Evolutionary conservation across 306 rosid genomes (phyloP).

Genomic region (Gynostemma pentaphyllum): DNA sequence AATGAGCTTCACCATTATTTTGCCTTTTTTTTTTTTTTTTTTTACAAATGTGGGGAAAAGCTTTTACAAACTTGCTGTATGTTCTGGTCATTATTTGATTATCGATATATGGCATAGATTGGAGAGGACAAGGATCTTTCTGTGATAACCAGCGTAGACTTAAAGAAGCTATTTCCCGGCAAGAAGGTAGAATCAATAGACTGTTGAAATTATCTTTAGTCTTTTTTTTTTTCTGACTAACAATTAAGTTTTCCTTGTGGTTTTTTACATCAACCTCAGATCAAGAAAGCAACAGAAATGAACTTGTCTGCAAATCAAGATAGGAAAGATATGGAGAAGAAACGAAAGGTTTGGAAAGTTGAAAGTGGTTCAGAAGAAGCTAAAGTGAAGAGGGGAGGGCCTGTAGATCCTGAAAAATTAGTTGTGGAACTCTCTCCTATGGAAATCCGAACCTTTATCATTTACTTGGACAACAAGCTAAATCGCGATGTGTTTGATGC

Average conservation of each 20-base stretch:
- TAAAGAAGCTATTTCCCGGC: slow-evolving; percentile 64
- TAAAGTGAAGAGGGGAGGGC: slow-evolving; percentile 57
- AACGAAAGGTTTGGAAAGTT: slow-evolving; percentile 67
- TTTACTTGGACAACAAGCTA: slow-evolving; percentile 21
- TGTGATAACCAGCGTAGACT: slow-evolving; percentile 47
- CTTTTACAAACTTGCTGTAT: not conserved
- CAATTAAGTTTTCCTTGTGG: not conserved
- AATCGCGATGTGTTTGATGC: slow-evolving; percentile 19
- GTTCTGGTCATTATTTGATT: not conserved
- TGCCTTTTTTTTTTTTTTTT: not conserved
- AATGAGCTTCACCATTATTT: too few relatives aligned
- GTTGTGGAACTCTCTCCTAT: slow-evolving; percentile 75
- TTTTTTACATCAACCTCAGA: slow-evolving; percentile 14
- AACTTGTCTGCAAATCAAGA: slow-evolving; percentile 61
- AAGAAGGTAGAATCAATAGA: slow-evolving; percentile 50
- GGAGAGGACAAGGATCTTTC: slow-evolving; percentile 87
- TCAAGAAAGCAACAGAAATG: slow-evolving; percentile 24
- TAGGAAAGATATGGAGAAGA: slow-evolving; percentile 74
- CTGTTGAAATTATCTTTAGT: not conserved
- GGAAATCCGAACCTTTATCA: slow-evolving; percentile 77
- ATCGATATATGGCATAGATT: slow-evolving; percentile 27
- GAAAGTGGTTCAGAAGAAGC: slow-evolving; percentile 31
- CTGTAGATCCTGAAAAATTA: slow-evolving; percentile 52
- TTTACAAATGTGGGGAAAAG: not conserved
- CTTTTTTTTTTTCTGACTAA: not conserved